Evolutionary conservation across 2,329 filamentous ascomycete genomes (phyloP).

Genomic region (Xylariaceae sp.): DNA sequence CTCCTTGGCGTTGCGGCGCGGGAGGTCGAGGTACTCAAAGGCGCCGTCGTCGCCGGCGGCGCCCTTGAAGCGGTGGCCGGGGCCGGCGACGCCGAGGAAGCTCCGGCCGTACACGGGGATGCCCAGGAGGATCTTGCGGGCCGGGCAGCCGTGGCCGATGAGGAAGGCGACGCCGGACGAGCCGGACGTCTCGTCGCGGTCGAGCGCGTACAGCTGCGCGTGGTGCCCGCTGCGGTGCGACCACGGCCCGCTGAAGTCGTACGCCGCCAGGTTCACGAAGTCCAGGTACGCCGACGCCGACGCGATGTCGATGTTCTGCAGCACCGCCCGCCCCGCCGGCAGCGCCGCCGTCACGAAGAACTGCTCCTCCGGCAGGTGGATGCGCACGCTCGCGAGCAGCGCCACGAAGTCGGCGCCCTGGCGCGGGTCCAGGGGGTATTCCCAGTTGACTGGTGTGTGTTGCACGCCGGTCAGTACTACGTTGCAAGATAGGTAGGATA

Average conservation of each 20-base stretch:
- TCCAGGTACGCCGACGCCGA: conserved; percentile 69
- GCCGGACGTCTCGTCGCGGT: conserved; percentile 65
- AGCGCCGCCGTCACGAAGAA: conserved; percentile 75
- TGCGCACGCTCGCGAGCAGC: conserved; percentile 67
- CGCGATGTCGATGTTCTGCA: conserved; percentile 70
- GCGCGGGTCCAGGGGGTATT: conserved; percentile 67
- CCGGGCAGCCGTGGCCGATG: conserved; percentile 65
- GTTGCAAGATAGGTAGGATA: background rate
- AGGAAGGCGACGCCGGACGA: conserved; percentile 68
- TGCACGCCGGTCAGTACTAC: conserved; percentile 3
- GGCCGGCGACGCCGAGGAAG: conserved; percentile 66
- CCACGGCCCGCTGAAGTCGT: conserved; percentile 79
- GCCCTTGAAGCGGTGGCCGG: conserved; percentile 63
- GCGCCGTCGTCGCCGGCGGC: conserved; percentile 66
- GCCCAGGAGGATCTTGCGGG: conserved; percentile 73
- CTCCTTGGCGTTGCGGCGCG: conserved; percentile 63
- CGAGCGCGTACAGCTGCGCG: conserved; percentile 69
- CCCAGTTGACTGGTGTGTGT: conserved; percentile 70
- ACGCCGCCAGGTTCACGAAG: conserved; percentile 77
- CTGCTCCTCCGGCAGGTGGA: conserved; percentile 66
- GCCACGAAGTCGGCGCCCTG: conserved; percentile 73
- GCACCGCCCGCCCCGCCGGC: conserved; percentile 65
- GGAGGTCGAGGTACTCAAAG: conserved; percentile 75
- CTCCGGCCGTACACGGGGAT: conserved; percentile 76
- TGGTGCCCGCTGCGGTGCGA: conserved; percentile 70